Evolutionary conservation across 768 basidiomycete species (phyloP).

Genomic region (Lactarius hengduanensis): DNA sequence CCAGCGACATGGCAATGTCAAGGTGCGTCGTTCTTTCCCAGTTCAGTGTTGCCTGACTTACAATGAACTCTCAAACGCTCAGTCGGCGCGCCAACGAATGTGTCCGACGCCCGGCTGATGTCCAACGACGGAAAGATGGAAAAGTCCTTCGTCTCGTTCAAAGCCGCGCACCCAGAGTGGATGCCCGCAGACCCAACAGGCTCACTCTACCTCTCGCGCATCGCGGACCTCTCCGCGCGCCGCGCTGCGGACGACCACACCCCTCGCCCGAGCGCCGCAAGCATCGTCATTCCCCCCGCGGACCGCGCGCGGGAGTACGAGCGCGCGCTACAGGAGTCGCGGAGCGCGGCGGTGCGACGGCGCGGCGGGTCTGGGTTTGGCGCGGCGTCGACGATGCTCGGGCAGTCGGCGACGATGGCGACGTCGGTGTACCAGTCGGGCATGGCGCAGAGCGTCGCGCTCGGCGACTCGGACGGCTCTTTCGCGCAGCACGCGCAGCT

Average conservation of each 20-base stretch:
- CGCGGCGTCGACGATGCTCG: constrained; percentile 40
- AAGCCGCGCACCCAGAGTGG: constrained; percentile 96
- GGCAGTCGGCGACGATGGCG: constrained; percentile 37
- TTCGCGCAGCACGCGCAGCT: constrained; percentile 30
- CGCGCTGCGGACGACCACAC: constrained; percentile 20
- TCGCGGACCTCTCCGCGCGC: constrained; percentile 46
- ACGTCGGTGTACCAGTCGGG: constrained; percentile 43
- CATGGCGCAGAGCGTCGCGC: constrained; percentile 66
- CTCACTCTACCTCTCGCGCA: constrained; percentile 83
- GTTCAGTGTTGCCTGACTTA: background rate
- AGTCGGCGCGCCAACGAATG: constrained; percentile 82
- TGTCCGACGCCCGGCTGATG: constrained; percentile 69
- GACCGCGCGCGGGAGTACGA: constrained; percentile 75
- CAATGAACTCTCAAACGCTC: background rate
- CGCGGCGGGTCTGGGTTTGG: constrained; percentile 40
- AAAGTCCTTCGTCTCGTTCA: constrained; percentile 95
- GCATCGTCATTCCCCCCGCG: constrained; percentile 1
- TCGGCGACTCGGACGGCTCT: constrained; percentile 75
- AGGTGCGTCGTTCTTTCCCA: constrained; percentile 46
- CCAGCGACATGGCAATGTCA: constrained; percentile 88
- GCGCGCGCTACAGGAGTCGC: constrained; percentile 68
- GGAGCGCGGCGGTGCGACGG: constrained; percentile 48
- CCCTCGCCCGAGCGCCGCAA: background rate
- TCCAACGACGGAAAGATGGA: constrained; percentile 98
- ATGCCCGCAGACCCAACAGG: constrained; percentile 87